Evolutionary conservation across 2,329 filamentous ascomycete genomes (phyloP), one percentile per base, ranked within the genome.

Genomic region (Amauroascus verrucosus): DNA sequence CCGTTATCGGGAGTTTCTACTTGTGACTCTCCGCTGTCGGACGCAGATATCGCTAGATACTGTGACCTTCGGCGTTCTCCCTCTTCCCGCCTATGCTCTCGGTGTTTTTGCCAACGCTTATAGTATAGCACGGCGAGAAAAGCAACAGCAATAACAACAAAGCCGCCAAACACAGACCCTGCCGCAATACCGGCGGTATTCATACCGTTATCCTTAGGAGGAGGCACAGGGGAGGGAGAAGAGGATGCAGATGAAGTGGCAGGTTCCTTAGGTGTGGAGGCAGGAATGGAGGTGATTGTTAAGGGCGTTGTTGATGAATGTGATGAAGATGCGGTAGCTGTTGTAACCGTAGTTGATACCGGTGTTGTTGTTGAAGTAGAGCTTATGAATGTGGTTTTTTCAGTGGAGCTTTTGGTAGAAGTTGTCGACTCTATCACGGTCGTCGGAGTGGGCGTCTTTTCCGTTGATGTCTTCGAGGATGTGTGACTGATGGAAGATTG

Each of bases 151-250:
- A 59, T 37, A 6, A 57, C 43, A 28, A 56, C 56, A 37, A 56
- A 55, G 6, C 54, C 56, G 18, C 57, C 57, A 41, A 59, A 56
- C 2, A 57, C 54, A 8, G 56, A 57, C 26, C 57, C 56, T 3
- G 54, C 57, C n/a, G 54, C 54, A 48, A 59, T 47, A 11, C 48
- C 54, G 14, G 50, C 54, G 7, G 48, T 51, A 18, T 48, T 56
- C 18, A 51, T 18, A 8, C 48, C 51, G 2, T 35, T 41, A 22
- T 48, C 46, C n/a, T 51, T 26, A 28, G 46, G 47, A 13, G 54
- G 11, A 46, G 51, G 26, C 13, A 24, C 18, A 4, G 55, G 37
- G 1, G 48, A 41, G 24, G 44, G 16, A 24, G 57, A 49, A 6
- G 54, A 13, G 7, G 47, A 44, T 24, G 52, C 49, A 16, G 55